Conservation (phyloP, 1,284 basidiomycete genomes). For the Sphaerobolus stellatus region DNA sequence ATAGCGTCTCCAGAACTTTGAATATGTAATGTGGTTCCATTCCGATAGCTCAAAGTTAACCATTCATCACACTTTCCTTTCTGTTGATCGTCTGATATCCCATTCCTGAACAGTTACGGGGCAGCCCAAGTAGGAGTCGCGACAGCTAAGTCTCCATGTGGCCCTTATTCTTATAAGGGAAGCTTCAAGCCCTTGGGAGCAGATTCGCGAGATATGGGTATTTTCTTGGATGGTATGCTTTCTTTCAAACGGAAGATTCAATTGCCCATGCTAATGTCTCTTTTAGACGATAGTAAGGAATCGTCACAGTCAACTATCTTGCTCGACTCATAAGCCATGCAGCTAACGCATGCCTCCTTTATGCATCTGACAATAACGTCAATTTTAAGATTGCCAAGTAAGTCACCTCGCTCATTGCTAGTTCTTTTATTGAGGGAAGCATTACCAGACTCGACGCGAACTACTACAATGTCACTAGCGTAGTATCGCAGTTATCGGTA, state of each 20-base stretch:
- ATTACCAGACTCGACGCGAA: conserved; percentile 42
- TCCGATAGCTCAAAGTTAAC: conserved; percentile 59
- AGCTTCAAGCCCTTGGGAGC: conserved; percentile 60
- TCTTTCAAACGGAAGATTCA: neutral
- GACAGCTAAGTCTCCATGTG: conserved; percentile 56
- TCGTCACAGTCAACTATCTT: neutral
- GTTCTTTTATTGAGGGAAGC: neutral
- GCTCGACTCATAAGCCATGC: conserved; percentile 14
- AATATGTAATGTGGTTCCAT: conserved; percentile 75
- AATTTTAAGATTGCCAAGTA: conserved; percentile 61
- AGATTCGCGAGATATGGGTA: conserved; percentile 58
- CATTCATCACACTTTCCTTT: no score
- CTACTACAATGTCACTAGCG: conserved; percentile 55
- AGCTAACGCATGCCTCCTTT: conserved; percentile 54
- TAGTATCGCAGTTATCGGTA: conserved; percentile 49
- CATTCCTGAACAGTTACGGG: conserved; percentile 46
- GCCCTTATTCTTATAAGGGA: conserved; percentile 55
- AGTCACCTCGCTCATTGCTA: neutral
- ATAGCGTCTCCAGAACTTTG: conserved; percentile 42
- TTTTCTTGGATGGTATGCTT: conserved; percentile 54
- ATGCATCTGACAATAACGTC: conserved; percentile 67
- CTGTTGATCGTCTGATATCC: neutral
- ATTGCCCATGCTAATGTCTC: neutral
- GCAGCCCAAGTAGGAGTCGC: conserved; percentile 63
- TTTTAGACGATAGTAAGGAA: conserved; percentile 42